Evolutionary conservation across 2,329 filamentous ascomycete genomes (phyloP), one percentile per base, ranked within the genome.

Genomic region (Neonectria coccinea): DNA sequence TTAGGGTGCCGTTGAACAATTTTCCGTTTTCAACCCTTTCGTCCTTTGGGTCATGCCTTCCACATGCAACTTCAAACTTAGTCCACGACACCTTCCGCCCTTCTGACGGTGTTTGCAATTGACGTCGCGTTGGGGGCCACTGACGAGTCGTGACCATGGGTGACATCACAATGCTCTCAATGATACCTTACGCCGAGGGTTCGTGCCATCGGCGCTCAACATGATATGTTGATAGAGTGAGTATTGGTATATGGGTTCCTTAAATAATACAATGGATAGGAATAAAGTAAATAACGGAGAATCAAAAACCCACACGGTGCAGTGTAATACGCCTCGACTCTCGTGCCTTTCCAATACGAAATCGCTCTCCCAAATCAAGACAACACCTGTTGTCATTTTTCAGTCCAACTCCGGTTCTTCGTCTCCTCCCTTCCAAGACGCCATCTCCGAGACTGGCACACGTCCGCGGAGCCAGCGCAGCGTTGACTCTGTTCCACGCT

Each of bases 401-500:
- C 41, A 73, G 60, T 74, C 73, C 20, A 73, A 67, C 25, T 70
- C 73, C 9, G 70, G 61, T 47, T 81, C 79, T 1, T 81, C 79
- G 9, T 81, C 79, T 29, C 81, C 81, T 9, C 79, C 83, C 62
- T 79, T 84, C 86, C 86, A 89, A n/a, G 81, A 80, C 0, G 78
- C 83, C 85, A 85, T 87, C 72, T 88, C 86, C 0, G 83, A 85
- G 1, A 85, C 82, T 0, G 92, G 89, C 39, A 97, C 91, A 59
- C 91, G 86, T 29, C 93, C 91, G 65, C 92, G 86, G 55, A 97
- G 79, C 91, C 93, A 97, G 54, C 89, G 85, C 69, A 97, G 81
- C 0, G 93, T 90, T 2, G 92, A 91, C 72, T 97, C 93, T 0
- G 94, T 97, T 1, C 95, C 95, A 67, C 93, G 92, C 65, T 95